A percentile compares a stretch with the other conserved stretches of the same genome.
These are phyloP conservation scores for Clarkia xantiana DNA, from an alignment of 345 rosid species.

Conservation along the genomic window DNA sequence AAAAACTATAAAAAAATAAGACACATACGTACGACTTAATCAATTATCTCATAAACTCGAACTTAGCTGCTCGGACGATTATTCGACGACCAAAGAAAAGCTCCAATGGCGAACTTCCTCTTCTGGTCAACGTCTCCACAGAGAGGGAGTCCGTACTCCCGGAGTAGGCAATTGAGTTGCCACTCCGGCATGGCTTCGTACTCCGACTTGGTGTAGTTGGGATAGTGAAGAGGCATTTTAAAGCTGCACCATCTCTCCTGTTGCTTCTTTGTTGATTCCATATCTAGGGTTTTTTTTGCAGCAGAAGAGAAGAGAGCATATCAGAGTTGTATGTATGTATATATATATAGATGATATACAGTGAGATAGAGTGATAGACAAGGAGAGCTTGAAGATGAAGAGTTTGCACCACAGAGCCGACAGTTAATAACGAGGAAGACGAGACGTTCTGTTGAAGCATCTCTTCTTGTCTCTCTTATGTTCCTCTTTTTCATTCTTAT, in stretches of 20 bases:
- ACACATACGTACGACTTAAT: too few species aligned
- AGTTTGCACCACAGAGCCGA: slow-evolving; percentile 7
- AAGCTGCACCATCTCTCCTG: slow-evolving; percentile 6
- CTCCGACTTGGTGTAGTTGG: too few species aligned
- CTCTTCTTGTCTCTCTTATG: too few species aligned
- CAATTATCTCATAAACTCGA: too few species aligned
- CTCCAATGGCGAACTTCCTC: slow-evolving; percentile 14
- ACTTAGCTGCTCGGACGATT: too few species aligned
- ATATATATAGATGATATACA: background rate
- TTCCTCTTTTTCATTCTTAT: background rate
- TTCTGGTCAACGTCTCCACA: slow-evolving; percentile 8
- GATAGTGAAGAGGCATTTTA: too few species aligned
- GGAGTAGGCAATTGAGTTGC: slow-evolving; percentile 12
- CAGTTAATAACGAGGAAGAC: slow-evolving; percentile 6
- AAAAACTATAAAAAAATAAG: too few species aligned
- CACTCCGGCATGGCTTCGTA: slow-evolving; percentile 14
- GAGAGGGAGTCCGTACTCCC: slow-evolving; percentile 7
- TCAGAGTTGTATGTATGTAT: too few species aligned
- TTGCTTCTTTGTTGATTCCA: too few species aligned
- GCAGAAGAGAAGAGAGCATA: too few species aligned
- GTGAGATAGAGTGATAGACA: background rate
- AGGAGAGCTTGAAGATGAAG: background rate
- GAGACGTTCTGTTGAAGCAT: background rate
- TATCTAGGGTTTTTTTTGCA: too few species aligned
- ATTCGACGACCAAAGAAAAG: slow-evolving; percentile 16